Evolutionary conservation across 352 stramenopile genomes (phyloP).

Genomic region (Pythium brassicae): DNA sequence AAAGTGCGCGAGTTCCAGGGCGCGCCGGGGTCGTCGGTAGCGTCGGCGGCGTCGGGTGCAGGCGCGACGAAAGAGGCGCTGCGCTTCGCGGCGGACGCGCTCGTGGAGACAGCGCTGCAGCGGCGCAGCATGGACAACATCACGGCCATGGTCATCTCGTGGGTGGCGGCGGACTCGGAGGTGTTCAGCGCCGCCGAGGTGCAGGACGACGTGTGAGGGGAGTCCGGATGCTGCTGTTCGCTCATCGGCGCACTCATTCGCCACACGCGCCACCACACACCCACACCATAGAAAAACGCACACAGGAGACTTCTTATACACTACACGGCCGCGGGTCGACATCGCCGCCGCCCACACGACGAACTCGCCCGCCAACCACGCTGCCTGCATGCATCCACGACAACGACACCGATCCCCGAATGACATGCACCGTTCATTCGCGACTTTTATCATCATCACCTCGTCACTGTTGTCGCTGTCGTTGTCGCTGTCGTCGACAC

Average conservation of each 20-base stretch:
- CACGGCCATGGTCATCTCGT: constrained; percentile 72
- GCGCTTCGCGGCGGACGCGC: constrained; percentile 49
- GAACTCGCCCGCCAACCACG: not conserved
- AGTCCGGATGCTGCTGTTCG: not conserved
- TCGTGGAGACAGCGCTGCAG: constrained; percentile 60
- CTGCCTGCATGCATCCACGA: not conserved
- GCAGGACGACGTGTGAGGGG: constrained; percentile 11
- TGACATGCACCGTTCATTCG: constrained; percentile 1
- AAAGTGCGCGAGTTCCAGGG: constrained; percentile 39
- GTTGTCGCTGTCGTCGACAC: not conserved
- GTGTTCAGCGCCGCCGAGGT: constrained; percentile 15
- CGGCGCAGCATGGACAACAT: constrained; percentile 84
- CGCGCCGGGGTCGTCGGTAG: not conserved
- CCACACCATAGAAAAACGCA: constrained; percentile 6
- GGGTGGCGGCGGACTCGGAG: constrained; percentile 19
- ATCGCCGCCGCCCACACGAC: not conserved
- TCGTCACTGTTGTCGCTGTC: not conserved
- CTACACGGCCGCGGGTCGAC: not conserved
- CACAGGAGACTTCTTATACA: not conserved
- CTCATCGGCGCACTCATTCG: too few species aligned
- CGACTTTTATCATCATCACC: not conserved
- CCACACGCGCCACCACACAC: not conserved
- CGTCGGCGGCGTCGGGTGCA: constrained; percentile 2
- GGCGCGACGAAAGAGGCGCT: constrained; percentile 43
- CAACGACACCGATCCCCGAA: not conserved